Base-by-base conservation (phyloP, 2,329 filamentous ascomycete genomes). In the Neopestalotiopsis sp. region DNA sequence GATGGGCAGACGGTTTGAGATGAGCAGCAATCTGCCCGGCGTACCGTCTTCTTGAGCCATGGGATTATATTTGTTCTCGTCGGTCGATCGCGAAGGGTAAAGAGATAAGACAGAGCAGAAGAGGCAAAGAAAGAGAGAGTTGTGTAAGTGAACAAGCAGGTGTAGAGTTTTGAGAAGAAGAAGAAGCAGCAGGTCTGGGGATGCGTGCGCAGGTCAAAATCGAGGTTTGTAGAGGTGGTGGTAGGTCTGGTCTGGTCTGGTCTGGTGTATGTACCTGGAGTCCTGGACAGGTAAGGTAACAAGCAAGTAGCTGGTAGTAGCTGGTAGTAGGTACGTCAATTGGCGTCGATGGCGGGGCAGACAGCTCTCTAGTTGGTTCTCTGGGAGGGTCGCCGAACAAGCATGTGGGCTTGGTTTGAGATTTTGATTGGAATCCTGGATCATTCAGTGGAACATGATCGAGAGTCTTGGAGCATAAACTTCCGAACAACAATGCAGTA, bases 1-100 rank as follows among this genome's bases (percentile, higher is more conserved):
- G 80, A 98, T 97, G 69, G 96, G 95, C 57, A 98, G 88, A 67
- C 96, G 93, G 80, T 99, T 99, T 45, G 95, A 98, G 75, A 98
- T 91, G 62, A 98, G 90, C 65, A 98, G 88, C 66, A 98, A 86
- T 72, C 89, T 84, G 71, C 85, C 85, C 6, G 81, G 77, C 7
- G 66, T 49, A 17, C 42, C 34, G n/a, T 67, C 65, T 30, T 67
- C 52, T 30, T 61, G 65, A 20, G 52, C 20, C 65, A 61, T 67
- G 65, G 45, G 24, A 28, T 28, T 28, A 28, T 28, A 28, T 28
- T 28, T 28, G 24, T 28, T 20, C 45, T 52, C 7, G 17, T 9
- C n/a, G n/a, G 45, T 20, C 20, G 34, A 38, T 52, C 45, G 14
- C 45, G n/a, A 17, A 20, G 7, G 20, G 45, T n/a, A 52, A 38